These are phyloP conservation scores for Trichoderma guizhouense DNA, from an alignment of 2,329 filamentous ascomycete genomes.

Conservation along the genomic window DNA sequence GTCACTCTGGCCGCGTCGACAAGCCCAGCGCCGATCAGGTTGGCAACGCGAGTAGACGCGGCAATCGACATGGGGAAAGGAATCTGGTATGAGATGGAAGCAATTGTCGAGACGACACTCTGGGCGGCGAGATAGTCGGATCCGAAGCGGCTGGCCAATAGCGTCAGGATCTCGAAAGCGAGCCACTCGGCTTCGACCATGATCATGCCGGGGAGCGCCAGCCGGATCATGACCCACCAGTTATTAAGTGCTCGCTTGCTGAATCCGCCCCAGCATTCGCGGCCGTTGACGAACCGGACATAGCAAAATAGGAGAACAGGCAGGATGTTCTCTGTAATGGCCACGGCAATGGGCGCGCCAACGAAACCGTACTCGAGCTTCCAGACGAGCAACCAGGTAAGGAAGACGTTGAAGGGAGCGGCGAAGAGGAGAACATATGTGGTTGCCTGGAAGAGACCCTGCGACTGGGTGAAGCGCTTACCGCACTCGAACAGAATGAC, in stretches of 20 bases:
- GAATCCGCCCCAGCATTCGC: slow-evolving; percentile 82
- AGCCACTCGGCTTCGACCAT: slow-evolving; percentile 95
- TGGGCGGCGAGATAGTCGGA: slow-evolving; percentile 81
- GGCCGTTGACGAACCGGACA: slow-evolving; percentile 68
- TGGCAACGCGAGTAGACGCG: slow-evolving; percentile 82
- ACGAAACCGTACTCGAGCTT: slow-evolving; percentile 65
- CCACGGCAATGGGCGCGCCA: slow-evolving; percentile 78
- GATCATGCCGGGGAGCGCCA: slow-evolving; percentile 83
- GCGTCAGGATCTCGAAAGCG: slow-evolving; percentile 85
- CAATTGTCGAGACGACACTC: slow-evolving; percentile 75
- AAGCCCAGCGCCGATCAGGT: slow-evolving; percentile 83
- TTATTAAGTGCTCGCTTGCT: slow-evolving; percentile 66
- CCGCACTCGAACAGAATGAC: slow-evolving; percentile 74
- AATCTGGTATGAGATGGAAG: slow-evolving; percentile 81
- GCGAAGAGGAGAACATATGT: slow-evolving; percentile 74
- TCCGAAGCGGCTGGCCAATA: slow-evolving; percentile 77
- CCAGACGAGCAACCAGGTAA: slow-evolving; percentile 81
- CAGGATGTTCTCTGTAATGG: slow-evolving; percentile 73
- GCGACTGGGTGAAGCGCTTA: slow-evolving; percentile 79
- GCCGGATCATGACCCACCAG: slow-evolving; percentile 77
- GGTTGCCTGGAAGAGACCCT: slow-evolving; percentile 75
- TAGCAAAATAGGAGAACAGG: slow-evolving; percentile 76
- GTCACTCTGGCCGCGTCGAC: slow-evolving; percentile 76
- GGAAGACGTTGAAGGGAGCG: slow-evolving; percentile 70
- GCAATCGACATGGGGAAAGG: slow-evolving; percentile 91